phyloP scores from a whole-genome alignment of 1,139 yeast genomes.

The Blastobotrys buckinghamii region DNA sequence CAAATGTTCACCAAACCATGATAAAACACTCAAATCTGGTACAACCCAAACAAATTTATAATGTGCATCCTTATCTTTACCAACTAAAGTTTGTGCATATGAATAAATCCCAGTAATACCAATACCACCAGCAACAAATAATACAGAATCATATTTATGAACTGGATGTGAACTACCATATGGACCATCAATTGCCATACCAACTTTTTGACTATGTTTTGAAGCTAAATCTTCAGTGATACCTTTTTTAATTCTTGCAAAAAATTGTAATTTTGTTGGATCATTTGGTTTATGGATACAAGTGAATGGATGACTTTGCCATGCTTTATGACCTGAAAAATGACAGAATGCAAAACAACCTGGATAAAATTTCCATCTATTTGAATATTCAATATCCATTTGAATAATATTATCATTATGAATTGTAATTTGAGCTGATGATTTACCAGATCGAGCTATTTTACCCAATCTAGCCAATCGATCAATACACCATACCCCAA shows the following conservation, averaged over 20 bases:
- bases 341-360: conserved; percentile 58
- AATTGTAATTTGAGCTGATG: conserved; percentile 35
- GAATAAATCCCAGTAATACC: conserved; percentile 52
- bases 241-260: conserved; percentile 28
- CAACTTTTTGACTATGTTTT: neutral
- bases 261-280: conserved; percentile 27
- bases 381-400: conserved; percentile 25
- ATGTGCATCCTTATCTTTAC: conserved; percentile 4
- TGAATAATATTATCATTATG: conserved; percentile 27
- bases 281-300: conserved; percentile 32
- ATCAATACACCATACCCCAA: conserved; percentile 39
- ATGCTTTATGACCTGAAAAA: conserved; percentile 39
- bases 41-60: conserved; percentile 20
- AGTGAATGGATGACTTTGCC: conserved; percentile 71
- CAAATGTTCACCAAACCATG: conserved; percentile 20
- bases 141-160: conserved; percentile 43
- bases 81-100: conserved; percentile 16
- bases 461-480: conserved; percentile 34
- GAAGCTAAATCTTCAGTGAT: conserved; percentile 1
- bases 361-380: conserved; percentile 42
- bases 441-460: conserved; percentile 37
- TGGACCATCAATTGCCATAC: conserved; percentile 47
- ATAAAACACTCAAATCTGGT: conserved; percentile 12
- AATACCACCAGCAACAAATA: conserved; percentile 52
- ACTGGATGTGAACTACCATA: conserved; percentile 48